Percentiles rank a stretch among this genome's conserved stretches.
These are phyloP conservation scores for Angophora floribunda DNA, from an alignment of 345 rosid species.

Conservation along the genomic window DNA sequence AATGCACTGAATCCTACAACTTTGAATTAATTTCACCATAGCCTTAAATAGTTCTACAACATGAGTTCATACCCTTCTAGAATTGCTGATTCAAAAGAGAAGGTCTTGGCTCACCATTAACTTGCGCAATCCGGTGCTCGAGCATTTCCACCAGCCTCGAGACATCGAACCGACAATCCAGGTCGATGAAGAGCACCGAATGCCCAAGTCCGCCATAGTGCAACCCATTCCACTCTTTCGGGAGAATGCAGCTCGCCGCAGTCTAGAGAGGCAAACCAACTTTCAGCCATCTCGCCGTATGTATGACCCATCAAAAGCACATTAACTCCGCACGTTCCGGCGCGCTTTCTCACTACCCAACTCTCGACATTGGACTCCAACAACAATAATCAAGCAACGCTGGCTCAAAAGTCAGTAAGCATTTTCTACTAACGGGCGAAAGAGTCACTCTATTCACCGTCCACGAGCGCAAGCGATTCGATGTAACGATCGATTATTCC, in stretches of 20 bases:
- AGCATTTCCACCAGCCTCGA: conserved; percentile 54
- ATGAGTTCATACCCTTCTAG: not conserved
- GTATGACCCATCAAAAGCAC: not conserved
- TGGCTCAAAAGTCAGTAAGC: not conserved
- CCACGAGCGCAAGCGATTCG: not conserved
- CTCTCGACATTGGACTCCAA: not conserved
- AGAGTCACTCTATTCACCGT: not conserved
- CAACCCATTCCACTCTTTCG: conserved; percentile 49
- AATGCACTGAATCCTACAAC: not conserved
- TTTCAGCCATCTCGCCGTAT: not conserved
- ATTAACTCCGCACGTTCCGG: not conserved
- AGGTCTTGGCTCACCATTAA: conserved; percentile 2
- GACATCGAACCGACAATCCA: conserved; percentile 71
- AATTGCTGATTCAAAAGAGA: not conserved
- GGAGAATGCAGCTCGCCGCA: conserved; percentile 64
- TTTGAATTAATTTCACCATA: not conserved
- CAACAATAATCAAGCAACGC: not conserved
- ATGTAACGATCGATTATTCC: not conserved
- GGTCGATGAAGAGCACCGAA: conserved; percentile 48
- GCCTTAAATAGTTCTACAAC: not conserved
- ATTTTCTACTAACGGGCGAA: not conserved
- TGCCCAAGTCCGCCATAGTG: conserved; percentile 63
- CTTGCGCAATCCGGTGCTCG: conserved; percentile 33
- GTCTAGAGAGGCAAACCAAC: conserved; percentile 4
- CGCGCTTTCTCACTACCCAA: not conserved